Base-by-base conservation (phyloP, 1,139 yeast genomes). In the Yamadazyma sp. region DNA sequence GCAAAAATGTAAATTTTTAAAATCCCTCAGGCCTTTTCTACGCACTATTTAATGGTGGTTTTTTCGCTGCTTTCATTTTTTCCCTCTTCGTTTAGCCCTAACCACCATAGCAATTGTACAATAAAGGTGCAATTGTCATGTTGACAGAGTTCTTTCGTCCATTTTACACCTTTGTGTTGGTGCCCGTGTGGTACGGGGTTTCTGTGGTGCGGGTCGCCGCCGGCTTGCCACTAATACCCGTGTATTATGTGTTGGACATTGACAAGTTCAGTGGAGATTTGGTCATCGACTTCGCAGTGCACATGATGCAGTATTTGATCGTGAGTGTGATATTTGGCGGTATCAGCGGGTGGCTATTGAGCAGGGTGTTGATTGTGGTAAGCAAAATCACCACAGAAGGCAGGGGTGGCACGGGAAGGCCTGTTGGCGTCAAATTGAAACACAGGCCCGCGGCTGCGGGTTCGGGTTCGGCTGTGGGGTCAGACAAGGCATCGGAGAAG, bases 321-420 rank as follows among this genome's bases (percentile, higher is more conserved):
- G 58, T 58, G 12, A 52, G 57, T 18, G 37, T 51, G n/a, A 45
- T 59, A 11, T 45, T 61, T 34, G 66, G 66, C 10, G 37, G 49
- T 8, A 12, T 32, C 5, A 30, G 33, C 22, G 44, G 41, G 31
- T 17, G 20, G 17, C 14, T 35, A 24, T 27, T 37, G 34, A 30
- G 41, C 22, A 23, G 14, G 31, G 32, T 16, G 11, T 36, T 41
- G 36, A 24, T 27, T 3, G 24, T 29, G 6, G 8, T 38, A 4
- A 15, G 14, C 6, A n/a, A 12, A 3, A 17, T 30, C 17, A 5
- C 12, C 3, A 10, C 11, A 29, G 20, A 26, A 16, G 16, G 29
- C n/a, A 12, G 9, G 12, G 11, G 26, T 4, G 26, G n/a, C 12
- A n/a, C 11, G 26, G 12, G 26, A 11, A 24, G 12, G 26, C 6